Percentiles rank a stretch among this genome's conserved stretches.
Evolutionary conservation across 108 stramenopile species (phyloP).

Genomic region (Nannochloropsis gaditana): DNA sequence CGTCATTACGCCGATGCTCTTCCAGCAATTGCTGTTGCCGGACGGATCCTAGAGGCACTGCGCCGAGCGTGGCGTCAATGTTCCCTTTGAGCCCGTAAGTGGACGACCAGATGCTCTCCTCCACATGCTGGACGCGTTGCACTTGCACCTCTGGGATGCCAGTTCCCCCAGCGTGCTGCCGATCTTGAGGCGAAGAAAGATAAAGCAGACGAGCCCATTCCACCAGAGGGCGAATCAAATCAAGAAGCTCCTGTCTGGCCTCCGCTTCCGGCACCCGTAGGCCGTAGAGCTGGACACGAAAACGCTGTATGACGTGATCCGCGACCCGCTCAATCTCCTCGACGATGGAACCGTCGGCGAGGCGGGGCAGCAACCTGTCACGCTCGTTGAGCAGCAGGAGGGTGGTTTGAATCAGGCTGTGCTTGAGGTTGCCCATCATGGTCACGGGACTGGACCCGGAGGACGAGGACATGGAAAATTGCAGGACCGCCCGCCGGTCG

Average conservation of each 20-base stretch:
- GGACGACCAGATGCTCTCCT: slow-evolving; percentile 45
- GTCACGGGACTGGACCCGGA: slow-evolving; percentile 37
- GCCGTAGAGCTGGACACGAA: background rate
- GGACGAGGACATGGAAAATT: slow-evolving; percentile 34
- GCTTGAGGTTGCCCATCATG: slow-evolving; percentile 46
- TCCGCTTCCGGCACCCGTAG: slow-evolving; percentile 8
- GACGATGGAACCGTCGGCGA: background rate
- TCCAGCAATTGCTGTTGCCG: slow-evolving; percentile 11
- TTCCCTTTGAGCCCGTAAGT: slow-evolving; percentile 40
- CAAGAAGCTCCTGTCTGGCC: slow-evolving; percentile 10
- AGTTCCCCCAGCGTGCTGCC: background rate
- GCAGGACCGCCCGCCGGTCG: slow-evolving; percentile 42
- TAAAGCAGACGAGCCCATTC: background rate
- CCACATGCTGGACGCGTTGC: slow-evolving; percentile 27
- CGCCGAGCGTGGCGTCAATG: slow-evolving; percentile 44
- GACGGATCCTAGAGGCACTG: background rate
- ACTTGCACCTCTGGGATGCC: slow-evolving; percentile 21
- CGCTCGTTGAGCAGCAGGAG: slow-evolving; percentile 25
- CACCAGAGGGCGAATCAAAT: background rate
- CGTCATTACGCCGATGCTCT: slow-evolving; percentile 22
- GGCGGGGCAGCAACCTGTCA: background rate
- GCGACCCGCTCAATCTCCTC: background rate
- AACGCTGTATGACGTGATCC: background rate
- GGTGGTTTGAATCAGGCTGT: slow-evolving; percentile 43
- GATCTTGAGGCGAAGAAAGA: background rate